These are phyloP conservation scores for Neonectria hederae DNA, from an alignment of 2,329 filamentous ascomycete genomes.

Conservation along the genomic window DNA sequence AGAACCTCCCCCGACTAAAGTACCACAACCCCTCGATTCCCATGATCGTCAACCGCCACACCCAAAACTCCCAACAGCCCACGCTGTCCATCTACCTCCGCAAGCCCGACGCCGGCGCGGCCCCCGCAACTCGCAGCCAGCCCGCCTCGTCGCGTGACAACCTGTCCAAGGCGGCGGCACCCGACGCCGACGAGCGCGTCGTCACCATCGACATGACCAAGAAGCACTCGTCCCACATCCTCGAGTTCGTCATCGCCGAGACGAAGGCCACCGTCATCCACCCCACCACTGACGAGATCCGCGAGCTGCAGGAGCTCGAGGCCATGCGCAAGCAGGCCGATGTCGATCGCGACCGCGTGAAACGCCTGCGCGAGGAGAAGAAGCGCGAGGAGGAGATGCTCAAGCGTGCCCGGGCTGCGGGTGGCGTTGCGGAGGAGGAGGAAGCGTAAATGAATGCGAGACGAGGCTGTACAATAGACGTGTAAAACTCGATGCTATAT, in stretches of 20 bases:
- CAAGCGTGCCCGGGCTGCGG: constrained; percentile 52
- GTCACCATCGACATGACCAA: constrained; percentile 72
- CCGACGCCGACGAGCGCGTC: constrained; percentile 59
- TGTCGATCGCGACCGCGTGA: constrained; percentile 63
- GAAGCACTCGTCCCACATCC: constrained; percentile 68
- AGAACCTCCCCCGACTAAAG: constrained; percentile 86
- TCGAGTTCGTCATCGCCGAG: constrained; percentile 68
- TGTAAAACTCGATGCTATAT: constrained; percentile 40
- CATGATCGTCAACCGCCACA: constrained; percentile 81
- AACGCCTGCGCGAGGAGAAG: constrained; percentile 63
- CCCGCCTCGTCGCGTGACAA: constrained; percentile 59
- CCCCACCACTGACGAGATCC: constrained; percentile 67
- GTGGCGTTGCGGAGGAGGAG: constrained; percentile 49
- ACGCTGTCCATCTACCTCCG: constrained; percentile 73
- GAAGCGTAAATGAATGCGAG: constrained; percentile 34
- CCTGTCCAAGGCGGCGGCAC: constrained; percentile 58
- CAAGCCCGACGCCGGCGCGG: constrained; percentile 44
- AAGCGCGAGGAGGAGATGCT: constrained; percentile 68
- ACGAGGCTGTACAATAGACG: constrained; percentile 44
- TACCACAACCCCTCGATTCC: constrained; percentile 89
- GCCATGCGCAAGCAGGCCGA: constrained; percentile 61
- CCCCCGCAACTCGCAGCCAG: constrained; percentile 48
- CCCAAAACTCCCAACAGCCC: constrained; percentile 64
- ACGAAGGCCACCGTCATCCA: constrained; percentile 68
- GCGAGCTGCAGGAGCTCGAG: constrained; percentile 66